Conservation (phyloP, 306 rosid genomes). For the Corylus americana region DNA sequence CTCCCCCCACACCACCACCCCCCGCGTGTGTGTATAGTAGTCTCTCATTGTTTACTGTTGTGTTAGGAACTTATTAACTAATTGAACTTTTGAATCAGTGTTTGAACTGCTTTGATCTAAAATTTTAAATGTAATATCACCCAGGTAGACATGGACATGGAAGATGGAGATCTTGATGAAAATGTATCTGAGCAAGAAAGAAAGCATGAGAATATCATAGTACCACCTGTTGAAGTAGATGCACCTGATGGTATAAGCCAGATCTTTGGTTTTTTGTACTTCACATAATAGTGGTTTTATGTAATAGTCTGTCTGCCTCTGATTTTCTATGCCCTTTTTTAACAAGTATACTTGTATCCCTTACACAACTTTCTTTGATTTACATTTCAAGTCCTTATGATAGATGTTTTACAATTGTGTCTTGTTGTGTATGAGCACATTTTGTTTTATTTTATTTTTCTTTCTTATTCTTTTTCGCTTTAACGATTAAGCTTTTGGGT, state of each 20-base stretch:
- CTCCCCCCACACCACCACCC: too few species aligned
- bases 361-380: background rate
- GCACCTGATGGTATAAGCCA: conserved; percentile 43
- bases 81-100: background rate
- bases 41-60: background rate
- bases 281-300: background rate
- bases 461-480: background rate
- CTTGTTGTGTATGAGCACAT: background rate
- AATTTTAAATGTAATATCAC: conserved; percentile 17
- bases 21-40: too few species aligned
- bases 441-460: background rate
- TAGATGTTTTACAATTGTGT: background rate
- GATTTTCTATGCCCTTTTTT: background rate
- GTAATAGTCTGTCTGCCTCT: conserved; percentile 2
- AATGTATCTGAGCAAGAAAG: conserved; percentile 47
- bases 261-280: conserved; percentile 1
- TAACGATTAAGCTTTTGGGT: background rate
- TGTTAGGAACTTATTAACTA: background rate
- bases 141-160: conserved; percentile 99
- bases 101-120: background rate
- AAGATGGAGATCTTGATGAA: conserved; percentile 60
- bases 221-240: conserved; percentile 41
- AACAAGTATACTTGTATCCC: background rate
- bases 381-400: background rate
- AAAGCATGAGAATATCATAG: conserved; percentile 45